These are phyloP conservation scores for Neurospora sp. DNA, from an alignment of 495 filamentous ascomycete species.

Conservation along the genomic window DNA sequence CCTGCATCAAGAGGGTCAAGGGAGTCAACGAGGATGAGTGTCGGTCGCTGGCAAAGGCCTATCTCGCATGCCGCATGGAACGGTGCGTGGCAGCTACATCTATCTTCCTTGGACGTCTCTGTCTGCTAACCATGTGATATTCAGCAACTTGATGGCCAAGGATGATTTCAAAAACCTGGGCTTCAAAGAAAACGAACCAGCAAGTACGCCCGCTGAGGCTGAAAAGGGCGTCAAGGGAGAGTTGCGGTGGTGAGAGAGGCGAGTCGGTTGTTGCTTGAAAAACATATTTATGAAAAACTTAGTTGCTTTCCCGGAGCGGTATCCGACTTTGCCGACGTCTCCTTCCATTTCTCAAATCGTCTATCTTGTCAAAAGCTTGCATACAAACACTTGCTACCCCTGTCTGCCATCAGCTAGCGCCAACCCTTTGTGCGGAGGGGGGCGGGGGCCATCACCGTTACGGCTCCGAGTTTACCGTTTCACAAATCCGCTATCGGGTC, in stretches of 20 bases:
- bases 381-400: background rate
- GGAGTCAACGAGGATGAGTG: constrained; percentile 83
- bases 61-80: constrained; percentile 90
- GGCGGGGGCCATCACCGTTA: background rate
- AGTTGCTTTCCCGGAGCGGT: background rate
- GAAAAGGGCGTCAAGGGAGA: constrained; percentile 35
- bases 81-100: constrained; percentile 44
- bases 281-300: background rate
- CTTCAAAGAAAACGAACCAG: constrained; percentile 33
- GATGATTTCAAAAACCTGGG: constrained; percentile 92
- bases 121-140: background rate
- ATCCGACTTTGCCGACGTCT: background rate
- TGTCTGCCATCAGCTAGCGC: background rate
- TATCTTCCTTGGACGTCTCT: background rate
- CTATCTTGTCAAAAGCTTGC: background rate
- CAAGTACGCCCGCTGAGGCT: constrained; percentile 1
- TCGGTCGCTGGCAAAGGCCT: constrained; percentile 73
- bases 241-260: constrained; percentile 28
- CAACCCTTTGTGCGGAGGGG: background rate
- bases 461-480: background rate
- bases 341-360: background rate
- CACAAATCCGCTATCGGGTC: background rate
- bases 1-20: constrained; percentile 68
- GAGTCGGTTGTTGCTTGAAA: background rate
- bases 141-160: constrained; percentile 86